These are phyloP conservation scores for Verticillium zaregamsianum DNA, from an alignment of 2,329 filamentous ascomycete genomes.

Conservation along the genomic window DNA sequence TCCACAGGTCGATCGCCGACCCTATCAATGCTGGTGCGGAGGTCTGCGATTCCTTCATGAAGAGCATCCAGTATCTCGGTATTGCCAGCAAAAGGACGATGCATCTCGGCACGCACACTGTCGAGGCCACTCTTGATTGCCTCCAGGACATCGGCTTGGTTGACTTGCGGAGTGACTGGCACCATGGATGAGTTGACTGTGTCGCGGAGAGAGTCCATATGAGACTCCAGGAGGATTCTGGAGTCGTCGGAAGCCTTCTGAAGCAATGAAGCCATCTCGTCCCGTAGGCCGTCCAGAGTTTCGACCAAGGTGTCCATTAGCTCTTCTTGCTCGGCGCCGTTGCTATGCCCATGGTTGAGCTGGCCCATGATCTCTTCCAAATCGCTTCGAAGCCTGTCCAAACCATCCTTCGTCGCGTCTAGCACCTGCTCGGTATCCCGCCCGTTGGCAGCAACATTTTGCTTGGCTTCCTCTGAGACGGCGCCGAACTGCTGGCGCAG, in stretches of 20 bases:
- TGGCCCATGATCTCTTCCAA: slow-evolving; percentile 77
- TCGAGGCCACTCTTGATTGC: slow-evolving; percentile 70
- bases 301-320: slow-evolving; percentile 65
- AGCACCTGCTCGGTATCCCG: slow-evolving; percentile 84
- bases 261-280: slow-evolving; percentile 63
- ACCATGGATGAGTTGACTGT: slow-evolving; percentile 68
- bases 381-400: slow-evolving; percentile 74
- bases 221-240: slow-evolving; percentile 70
- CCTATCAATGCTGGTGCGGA: slow-evolving; percentile 73
- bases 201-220: slow-evolving; percentile 78
- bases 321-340: slow-evolving; percentile 65
- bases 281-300: slow-evolving; percentile 62
- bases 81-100: slow-evolving; percentile 63
- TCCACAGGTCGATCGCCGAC: slow-evolving; percentile 76
- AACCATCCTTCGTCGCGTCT: slow-evolving; percentile 80
- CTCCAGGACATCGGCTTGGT: slow-evolving; percentile 64
- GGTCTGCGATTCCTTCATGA: slow-evolving; percentile 77
- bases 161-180: slow-evolving; percentile 48
- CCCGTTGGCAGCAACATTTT: slow-evolving; percentile 74
- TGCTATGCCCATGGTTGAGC: slow-evolving; percentile 46
- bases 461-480: slow-evolving; percentile 62
- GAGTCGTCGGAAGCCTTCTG: slow-evolving; percentile 42
- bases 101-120: slow-evolving; percentile 70
- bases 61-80: slow-evolving; percentile 86
- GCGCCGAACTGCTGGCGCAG: slow-evolving; percentile 57